These are phyloP conservation scores for Sugiyamaella sp. DNA, from an alignment of 1,139 yeast genomes.

Conservation along the genomic window DNA sequence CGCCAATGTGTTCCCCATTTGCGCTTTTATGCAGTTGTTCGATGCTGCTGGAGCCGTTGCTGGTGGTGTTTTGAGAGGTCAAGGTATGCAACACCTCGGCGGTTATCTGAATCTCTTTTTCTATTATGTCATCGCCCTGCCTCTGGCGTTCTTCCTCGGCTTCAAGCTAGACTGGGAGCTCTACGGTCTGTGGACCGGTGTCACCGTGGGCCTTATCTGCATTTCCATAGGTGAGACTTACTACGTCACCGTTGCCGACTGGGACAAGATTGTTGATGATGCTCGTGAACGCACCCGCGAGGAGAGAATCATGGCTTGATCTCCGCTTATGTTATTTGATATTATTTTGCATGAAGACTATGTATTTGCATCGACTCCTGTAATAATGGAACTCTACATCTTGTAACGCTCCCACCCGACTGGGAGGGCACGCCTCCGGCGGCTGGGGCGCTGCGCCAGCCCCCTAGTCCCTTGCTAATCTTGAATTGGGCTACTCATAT, in stretches of 20 bases:
- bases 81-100: slow-evolving; percentile 83
- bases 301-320: slow-evolving; percentile 15
- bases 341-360: neutral
- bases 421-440: neutral
- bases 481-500: neutral
- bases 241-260: slow-evolving; percentile 55
- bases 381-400: neutral
- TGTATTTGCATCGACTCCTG: slow-evolving; percentile 11
- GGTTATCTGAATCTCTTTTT: slow-evolving; percentile 76
- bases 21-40: slow-evolving; percentile 71
- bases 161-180: slow-evolving; percentile 57
- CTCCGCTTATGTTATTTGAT: neutral
- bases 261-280: slow-evolving; percentile 53
- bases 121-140: slow-evolving; percentile 71
- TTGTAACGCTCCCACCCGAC: neutral
- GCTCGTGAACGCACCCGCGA: slow-evolving; percentile 44
- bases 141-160: slow-evolving; percentile 68
- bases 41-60: slow-evolving; percentile 85
- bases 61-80: slow-evolving; percentile 83
- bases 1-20: slow-evolving; percentile 65
- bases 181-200: slow-evolving; percentile 86
- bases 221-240: slow-evolving; percentile 67
- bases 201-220: slow-evolving; percentile 70
- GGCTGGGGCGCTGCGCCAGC: slow-evolving; percentile 2
- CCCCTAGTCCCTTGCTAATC: neutral